phyloP scores from a whole-genome alignment of 768 basidiomycete genomes.

The Hypholoma sublateritium region DNA sequence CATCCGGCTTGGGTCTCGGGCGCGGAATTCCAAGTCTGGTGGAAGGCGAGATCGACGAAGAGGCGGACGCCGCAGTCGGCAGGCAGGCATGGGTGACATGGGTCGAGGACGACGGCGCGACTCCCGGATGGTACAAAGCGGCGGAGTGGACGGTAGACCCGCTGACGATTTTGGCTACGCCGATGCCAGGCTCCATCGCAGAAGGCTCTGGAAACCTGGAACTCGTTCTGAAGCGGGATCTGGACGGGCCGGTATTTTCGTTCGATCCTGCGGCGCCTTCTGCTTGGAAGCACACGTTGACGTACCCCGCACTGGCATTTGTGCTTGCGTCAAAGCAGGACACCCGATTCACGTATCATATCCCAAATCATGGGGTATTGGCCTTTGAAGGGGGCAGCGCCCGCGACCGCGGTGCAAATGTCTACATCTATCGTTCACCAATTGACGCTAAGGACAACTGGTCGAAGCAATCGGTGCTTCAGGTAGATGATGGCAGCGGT shows the following conservation, averaged over 20 bases:
- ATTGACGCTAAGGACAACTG: constrained; percentile 44
- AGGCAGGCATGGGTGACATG: constrained; percentile 64
- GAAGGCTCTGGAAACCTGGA: constrained; percentile 28
- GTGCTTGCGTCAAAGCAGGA: constrained; percentile 93
- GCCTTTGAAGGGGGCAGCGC: constrained; percentile 80
- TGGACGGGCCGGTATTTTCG: constrained; percentile 70
- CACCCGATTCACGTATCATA: constrained; percentile 83
- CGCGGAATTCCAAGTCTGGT: constrained; percentile 76
- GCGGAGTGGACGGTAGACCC: constrained; percentile 32
- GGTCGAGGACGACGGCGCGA: constrained; percentile 52
- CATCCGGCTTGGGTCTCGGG: constrained; percentile 63
- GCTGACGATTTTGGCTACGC: constrained; percentile 63
- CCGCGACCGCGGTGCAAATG: constrained; percentile 69
- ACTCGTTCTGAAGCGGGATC: constrained; percentile 65
- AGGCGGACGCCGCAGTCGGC: constrained; percentile 78
- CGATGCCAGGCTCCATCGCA: constrained; percentile 54
- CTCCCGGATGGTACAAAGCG: constrained; percentile 38
- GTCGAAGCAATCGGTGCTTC: constrained; percentile 83
- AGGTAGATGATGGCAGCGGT: constrained; percentile 63
- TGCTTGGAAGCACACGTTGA: constrained; percentile 74
- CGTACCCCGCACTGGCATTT: constrained; percentile 88
- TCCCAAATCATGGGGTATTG: constrained; percentile 53
- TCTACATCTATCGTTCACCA: constrained; percentile 79
- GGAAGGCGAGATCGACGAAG: constrained; percentile 89
- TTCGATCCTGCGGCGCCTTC: constrained; percentile 37